phyloP scores from a whole-genome alignment of 306 rosid genomes.

The Fragaria nilgerrensis region DNA sequence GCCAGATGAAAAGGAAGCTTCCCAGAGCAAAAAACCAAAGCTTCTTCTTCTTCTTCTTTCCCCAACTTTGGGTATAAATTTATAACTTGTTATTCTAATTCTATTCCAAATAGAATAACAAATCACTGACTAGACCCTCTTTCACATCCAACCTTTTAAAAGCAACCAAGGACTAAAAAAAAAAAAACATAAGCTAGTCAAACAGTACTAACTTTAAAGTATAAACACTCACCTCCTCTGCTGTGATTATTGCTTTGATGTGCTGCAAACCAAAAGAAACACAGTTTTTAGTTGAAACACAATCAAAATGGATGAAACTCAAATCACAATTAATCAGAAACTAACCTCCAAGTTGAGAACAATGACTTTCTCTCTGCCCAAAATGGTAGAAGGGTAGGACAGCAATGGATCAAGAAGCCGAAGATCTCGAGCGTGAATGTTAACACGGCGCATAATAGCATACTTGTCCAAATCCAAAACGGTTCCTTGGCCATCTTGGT shows the following conservation, averaged over 20 bases:
- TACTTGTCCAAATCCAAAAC: slow-evolving; percentile 69
- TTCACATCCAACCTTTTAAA: not conserved
- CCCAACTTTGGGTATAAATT: not conserved
- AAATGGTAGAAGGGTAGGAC: slow-evolving; percentile 69
- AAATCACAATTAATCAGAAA: not conserved
- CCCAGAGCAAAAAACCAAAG: not conserved
- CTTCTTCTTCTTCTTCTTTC: not conserved
- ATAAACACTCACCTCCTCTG: slow-evolving; percentile 53
- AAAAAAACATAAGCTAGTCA: not conserved
- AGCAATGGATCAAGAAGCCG: slow-evolving; percentile 74
- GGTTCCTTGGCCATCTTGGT: slow-evolving; percentile 45
- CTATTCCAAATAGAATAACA: not conserved
- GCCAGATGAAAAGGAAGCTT: not conserved
- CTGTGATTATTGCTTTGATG: slow-evolving; percentile 81
- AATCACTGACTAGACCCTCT: not conserved
- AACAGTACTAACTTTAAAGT: not conserved
- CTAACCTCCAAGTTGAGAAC: slow-evolving; percentile 79
- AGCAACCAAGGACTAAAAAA: too few relatives aligned
- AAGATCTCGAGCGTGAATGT: slow-evolving; percentile 77
- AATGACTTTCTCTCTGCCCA: slow-evolving; percentile 78
- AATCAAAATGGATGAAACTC: not conserved
- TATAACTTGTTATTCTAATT: not conserved
- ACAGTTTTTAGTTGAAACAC: not conserved
- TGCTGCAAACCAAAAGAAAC: slow-evolving; percentile 47
- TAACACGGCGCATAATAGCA: slow-evolving; percentile 67